phyloP scores from a whole-genome alignment of 1,284 basidiomycete genomes.

The Coniferiporia sulphurascens region DNA sequence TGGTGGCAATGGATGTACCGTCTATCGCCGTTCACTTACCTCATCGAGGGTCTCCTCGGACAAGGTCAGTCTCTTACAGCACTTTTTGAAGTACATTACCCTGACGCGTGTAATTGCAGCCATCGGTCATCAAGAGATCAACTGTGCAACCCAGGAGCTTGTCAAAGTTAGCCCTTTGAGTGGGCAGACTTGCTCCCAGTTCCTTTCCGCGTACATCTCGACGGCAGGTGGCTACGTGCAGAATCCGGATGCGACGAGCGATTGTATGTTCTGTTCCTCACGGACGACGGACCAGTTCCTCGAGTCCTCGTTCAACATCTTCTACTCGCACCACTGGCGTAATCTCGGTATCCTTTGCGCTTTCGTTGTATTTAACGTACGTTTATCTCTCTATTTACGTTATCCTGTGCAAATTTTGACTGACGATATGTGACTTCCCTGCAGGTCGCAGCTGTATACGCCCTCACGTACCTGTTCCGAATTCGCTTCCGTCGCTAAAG shows the following conservation, averaged over 20 bases:
- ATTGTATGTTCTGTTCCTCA: slow-evolving; percentile 53
- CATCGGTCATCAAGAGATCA: slow-evolving; percentile 45
- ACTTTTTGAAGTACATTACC: not conserved
- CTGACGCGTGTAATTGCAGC: slow-evolving; percentile 23
- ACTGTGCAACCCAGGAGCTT: slow-evolving; percentile 52
- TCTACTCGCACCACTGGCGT: slow-evolving; percentile 45
- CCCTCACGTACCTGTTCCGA: slow-evolving; percentile 36
- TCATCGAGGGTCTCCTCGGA: slow-evolving; percentile 22
- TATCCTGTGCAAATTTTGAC: not conserved
- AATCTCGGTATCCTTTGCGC: slow-evolving; percentile 44
- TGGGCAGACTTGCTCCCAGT: slow-evolving; percentile 56
- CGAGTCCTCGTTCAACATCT: slow-evolving; percentile 40
- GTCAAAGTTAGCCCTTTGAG: slow-evolving; percentile 49
- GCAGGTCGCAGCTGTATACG: slow-evolving; percentile 29
- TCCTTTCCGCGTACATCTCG: slow-evolving; percentile 48
- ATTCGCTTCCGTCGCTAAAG: slow-evolving; percentile 22
- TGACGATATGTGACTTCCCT: not conserved
- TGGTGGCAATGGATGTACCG: slow-evolving; percentile 21
- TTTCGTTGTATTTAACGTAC: slow-evolving; percentile 45
- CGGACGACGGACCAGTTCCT: slow-evolving; percentile 41
- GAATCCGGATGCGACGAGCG: slow-evolving; percentile 48
- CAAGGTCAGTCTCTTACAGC: slow-evolving; percentile 11
- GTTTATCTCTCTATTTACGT: slow-evolving; percentile 21
- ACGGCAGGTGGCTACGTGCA: slow-evolving; percentile 59
- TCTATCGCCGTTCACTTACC: slow-evolving; percentile 37